Conservation (phyloP, 192 early-diverging fungal genomes). For the Fimicolochytrium jonesii region DNA sequence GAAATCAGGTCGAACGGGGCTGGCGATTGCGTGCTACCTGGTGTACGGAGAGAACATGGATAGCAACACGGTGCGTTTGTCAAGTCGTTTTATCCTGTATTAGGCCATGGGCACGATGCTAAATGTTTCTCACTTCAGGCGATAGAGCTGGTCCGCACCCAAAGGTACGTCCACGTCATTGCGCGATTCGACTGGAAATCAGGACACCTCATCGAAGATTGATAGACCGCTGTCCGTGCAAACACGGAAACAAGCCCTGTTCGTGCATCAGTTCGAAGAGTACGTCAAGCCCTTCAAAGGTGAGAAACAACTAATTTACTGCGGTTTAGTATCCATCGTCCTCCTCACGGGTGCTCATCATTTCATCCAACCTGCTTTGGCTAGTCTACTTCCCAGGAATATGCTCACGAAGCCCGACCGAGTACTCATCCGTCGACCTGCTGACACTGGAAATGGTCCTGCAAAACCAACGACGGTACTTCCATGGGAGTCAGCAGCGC, state of each 20-base stretch:
- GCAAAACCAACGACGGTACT: slow-evolving; percentile 28
- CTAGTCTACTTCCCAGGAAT: slow-evolving; percentile 33
- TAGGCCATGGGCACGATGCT: not conserved
- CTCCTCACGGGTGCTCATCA: too few species aligned
- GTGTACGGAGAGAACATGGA: slow-evolving; percentile 31
- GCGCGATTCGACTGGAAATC: too few species aligned
- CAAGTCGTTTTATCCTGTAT: not conserved
- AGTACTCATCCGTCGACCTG: slow-evolving; percentile 4
- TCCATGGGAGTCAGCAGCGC: slow-evolving; percentile 28
- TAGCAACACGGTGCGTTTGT: slow-evolving; percentile 22
- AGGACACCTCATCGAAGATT: too few species aligned
- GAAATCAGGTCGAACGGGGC: slow-evolving; percentile 37
- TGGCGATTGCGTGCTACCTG: slow-evolving; percentile 48
- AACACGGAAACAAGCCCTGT: slow-evolving; percentile 37
- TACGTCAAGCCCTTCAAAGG: slow-evolving; percentile 26
- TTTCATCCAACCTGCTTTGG: too few species aligned
- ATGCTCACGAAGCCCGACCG: slow-evolving; percentile 3
- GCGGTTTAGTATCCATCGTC: too few species aligned
- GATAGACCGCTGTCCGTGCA: slow-evolving; percentile 40
- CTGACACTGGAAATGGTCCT: slow-evolving; percentile 24
- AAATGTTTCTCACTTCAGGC: slow-evolving; percentile 15
- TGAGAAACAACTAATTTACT: too few species aligned
- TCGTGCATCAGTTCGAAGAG: slow-evolving; percentile 35
- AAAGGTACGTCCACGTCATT: not conserved
- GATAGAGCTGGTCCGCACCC: slow-evolving; percentile 22